Evolutionary conservation across 78 protist species (phyloP).

Genomic region (Paratrimastix pyriformis): DNA sequence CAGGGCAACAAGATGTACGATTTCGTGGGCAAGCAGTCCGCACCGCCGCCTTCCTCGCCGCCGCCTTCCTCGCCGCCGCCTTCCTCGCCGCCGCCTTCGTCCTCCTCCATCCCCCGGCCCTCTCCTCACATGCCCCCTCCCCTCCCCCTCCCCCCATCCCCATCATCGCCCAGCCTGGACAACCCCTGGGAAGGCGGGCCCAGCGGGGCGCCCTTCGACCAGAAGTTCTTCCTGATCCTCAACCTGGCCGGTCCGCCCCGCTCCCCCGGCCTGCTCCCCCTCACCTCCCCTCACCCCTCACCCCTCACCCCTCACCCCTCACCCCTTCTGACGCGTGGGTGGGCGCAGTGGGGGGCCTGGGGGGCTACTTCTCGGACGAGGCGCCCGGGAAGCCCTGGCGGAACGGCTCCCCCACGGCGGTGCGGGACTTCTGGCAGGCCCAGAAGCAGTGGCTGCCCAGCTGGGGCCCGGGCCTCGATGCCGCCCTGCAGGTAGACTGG

Average conservation of each 20-base stretch:
- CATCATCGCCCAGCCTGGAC: neutral
- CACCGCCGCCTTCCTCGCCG: neutral
- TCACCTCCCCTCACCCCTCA: no score
- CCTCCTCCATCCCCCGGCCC: no score
- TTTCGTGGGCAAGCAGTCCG: neutral
- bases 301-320: no score
- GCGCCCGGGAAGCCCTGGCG: neutral
- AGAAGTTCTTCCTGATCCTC: conserved; percentile 18
- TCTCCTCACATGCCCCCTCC: no score
- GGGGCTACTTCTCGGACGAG: neutral
- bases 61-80: neutral
- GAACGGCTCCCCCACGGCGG: neutral
- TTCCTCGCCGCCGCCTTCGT: neutral
- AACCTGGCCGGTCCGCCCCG: no score
- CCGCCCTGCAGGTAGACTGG: conserved; percentile 15
- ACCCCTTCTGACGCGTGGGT: no score
- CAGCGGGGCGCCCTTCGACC: conserved; percentile 20
- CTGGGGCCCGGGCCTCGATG: neutral
- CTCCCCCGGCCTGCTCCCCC: no score
- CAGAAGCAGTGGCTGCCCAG: neutral
- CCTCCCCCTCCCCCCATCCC: no score
- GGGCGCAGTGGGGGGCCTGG: conserved; percentile 11
- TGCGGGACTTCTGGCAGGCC: neutral
- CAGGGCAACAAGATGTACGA: neutral
- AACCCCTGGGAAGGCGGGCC: conserved; percentile 15